These are phyloP conservation scores for Taiwanofungus camphoratus DNA, from an alignment of 1,284 basidiomycete species.

Conservation along the genomic window DNA sequence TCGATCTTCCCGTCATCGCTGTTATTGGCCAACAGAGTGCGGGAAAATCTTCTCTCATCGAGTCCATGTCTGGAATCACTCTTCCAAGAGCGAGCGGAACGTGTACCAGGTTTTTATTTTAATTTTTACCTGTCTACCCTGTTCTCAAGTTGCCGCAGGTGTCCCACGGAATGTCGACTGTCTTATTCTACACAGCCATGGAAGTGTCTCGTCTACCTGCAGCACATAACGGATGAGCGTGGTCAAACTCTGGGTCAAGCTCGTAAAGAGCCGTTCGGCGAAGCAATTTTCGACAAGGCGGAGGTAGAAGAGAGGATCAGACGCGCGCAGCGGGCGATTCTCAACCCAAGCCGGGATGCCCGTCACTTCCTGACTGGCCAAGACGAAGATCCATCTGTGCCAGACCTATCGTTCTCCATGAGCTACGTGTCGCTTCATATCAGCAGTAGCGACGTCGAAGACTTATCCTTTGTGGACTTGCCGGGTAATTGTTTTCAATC, in stretches of 20 bases:
- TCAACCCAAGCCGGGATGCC: constrained; percentile 46
- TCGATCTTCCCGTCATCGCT: constrained; percentile 65
- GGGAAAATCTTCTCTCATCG: constrained; percentile 71
- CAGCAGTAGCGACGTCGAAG: constrained; percentile 58
- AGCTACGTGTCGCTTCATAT: constrained; percentile 65
- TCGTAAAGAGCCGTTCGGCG: constrained; percentile 45
- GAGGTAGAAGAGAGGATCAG: constrained; percentile 61
- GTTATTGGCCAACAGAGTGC: constrained; percentile 42
- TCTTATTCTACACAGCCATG: constrained; percentile 41
- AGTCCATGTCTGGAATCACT: constrained; percentile 66
- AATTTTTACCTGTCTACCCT: neutral
- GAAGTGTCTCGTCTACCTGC: constrained; percentile 56
- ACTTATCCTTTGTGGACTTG: constrained; percentile 67
- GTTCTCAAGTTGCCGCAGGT: constrained; percentile 34
- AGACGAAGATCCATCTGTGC: constrained; percentile 21
- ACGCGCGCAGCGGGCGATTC: constrained; percentile 65
- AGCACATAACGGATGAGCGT: constrained; percentile 34
- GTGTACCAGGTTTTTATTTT: constrained; percentile 49
- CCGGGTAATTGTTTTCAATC: constrained; percentile 40
- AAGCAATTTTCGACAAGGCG: constrained; percentile 40
- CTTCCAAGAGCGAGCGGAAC: constrained; percentile 59
- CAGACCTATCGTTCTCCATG: constrained; percentile 51
- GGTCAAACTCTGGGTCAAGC: constrained; percentile 39
- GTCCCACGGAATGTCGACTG: constrained; percentile 65
- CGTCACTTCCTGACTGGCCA: constrained; percentile 36